These are phyloP conservation scores for Pseudogymnoascus sp. DNA, from an alignment of 2,329 filamentous ascomycete species.

Conservation along the genomic window DNA sequence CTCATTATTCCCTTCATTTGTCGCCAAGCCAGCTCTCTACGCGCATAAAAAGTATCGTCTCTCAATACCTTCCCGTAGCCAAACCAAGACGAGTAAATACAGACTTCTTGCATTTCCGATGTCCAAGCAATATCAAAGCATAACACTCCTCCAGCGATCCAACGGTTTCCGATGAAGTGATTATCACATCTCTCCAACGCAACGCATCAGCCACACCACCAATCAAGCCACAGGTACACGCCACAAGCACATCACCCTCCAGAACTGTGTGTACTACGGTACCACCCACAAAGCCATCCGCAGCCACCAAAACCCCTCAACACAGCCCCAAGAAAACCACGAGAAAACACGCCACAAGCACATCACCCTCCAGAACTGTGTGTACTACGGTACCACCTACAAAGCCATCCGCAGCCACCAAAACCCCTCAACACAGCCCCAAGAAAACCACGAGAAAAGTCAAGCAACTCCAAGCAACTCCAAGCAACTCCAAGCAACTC, in stretches of 20 bases:
- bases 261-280: not conserved
- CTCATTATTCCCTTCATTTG: not conserved
- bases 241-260: not conserved
- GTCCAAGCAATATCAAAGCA: not conserved
- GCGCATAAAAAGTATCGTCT: not conserved
- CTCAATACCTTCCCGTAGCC: not conserved
- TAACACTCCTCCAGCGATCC: not conserved
- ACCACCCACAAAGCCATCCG: not conserved
- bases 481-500: not conserved
- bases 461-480: not conserved
- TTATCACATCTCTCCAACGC: not conserved
- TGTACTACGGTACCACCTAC: not conserved
- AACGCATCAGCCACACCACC: not conserved
- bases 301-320: not conserved
- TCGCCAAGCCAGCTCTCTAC: not conserved
- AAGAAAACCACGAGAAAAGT: not conserved
- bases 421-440: not conserved
- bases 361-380: not conserved
- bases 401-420: not conserved
- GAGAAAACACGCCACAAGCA: not conserved
- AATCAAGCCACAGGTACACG: not conserved
- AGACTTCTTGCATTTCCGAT: not conserved
- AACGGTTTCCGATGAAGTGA: not conserved
- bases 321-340: not conserved
- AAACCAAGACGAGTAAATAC: not conserved